Evolutionary conservation across 257 asterid genomes (phyloP), one percentile per base, ranked within the genome.

Genomic region (Nicotiana sylvestris): DNA sequence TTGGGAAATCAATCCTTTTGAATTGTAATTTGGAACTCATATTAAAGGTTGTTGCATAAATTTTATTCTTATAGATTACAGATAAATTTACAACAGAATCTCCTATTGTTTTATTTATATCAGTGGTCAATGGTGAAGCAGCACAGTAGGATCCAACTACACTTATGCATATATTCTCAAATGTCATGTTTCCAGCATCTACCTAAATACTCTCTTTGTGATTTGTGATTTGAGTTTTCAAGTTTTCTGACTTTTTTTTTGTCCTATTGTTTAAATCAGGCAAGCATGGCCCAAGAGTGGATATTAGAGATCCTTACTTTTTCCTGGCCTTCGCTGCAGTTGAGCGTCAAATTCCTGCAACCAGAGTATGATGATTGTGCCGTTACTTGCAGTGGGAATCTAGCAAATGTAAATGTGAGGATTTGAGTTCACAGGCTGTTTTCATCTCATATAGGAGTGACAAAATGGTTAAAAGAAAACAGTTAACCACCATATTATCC

Each of bases 221-320:
- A 80, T 49, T 49, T 81, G 32, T 4, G 13, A 80, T 67, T 67
- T 2, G 33, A 65, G 0, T 13, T 35, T 3, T 17, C 18, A 46
- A 69, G 4, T 35, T 53, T 66, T 65, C 53, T 81, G 13, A 81
- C 67, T 33, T 27, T 17, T 39, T 51, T 4, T 5, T 13, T 21
- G 5, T 80, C 4, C 21, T 32, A 13, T 78, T 33, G 55, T 53
- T 84, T 80, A 30, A 81, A 21, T 77, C 87, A 92, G 96, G 82
- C 93, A 90, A 85, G 89, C 93, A 32, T 92, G 94, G 96, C 27
- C 88, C 87, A 55, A 90, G 87, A 83, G 85, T 92, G 80, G 91
- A 91, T 84, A 85, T 90, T 9, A 85, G 87, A 1, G 89, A 90
- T 87, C 91, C 92, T 85, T 92, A 87, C 1, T 6, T 6, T 46